These are phyloP conservation scores for Solanum hybrid DNA, from an alignment of 305 asterid genomes.

Conservation along the genomic window DNA sequence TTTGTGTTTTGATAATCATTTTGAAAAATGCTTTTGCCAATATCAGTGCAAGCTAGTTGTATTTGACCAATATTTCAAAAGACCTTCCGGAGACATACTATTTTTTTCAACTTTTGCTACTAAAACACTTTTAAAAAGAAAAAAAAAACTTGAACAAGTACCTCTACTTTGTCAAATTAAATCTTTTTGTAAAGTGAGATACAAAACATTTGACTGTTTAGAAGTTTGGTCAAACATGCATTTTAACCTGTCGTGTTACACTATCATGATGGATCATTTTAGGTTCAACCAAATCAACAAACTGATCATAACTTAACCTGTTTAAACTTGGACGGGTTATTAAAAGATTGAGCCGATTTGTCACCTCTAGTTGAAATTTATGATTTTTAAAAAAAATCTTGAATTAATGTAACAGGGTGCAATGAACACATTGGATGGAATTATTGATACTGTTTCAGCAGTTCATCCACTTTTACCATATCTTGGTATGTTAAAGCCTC, in stretches of 20 bases:
- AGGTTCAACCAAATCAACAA: neutral
- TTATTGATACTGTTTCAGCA: constrained; percentile 51
- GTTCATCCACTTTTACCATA: constrained; percentile 38
- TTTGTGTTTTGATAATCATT: neutral
- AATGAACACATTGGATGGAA: constrained; percentile 39
- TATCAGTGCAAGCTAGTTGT: neutral
- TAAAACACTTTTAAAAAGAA: no score
- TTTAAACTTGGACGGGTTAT: neutral
- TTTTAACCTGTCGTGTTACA: neutral
- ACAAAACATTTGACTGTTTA: neutral
- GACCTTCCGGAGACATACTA: no score
- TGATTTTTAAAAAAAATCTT: neutral
- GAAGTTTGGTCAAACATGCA: neutral
- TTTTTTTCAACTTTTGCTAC: neutral
- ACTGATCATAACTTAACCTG: neutral
- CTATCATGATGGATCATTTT: neutral
- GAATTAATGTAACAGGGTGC: constrained; percentile 26
- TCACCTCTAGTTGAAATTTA: neutral
- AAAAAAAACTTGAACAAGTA: neutral
- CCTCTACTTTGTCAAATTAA: neutral
- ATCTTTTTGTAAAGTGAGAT: neutral
- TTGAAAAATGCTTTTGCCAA: neutral
- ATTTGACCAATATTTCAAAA: neutral
- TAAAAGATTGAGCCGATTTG: neutral
- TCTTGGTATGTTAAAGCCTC: constrained; percentile 30